Conservation (phyloP, 1,139 yeast genomes). For the Diutina mesorugosa region DNA sequence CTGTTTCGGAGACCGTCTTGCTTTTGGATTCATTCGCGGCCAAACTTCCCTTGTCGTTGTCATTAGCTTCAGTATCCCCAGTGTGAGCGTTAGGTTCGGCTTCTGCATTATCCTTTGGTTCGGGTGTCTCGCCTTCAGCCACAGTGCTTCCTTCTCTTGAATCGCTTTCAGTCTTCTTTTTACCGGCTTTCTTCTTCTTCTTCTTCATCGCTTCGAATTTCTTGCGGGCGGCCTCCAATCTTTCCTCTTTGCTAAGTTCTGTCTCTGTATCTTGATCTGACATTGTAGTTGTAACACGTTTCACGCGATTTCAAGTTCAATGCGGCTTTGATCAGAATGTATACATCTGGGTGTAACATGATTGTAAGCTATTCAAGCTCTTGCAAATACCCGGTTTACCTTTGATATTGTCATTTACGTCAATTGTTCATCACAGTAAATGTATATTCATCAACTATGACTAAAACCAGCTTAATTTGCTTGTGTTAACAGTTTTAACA, state of each 20-base stretch:
- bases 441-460: no score
- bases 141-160: neutral
- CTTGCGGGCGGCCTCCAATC: constrained; percentile 53
- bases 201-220: constrained; percentile 52
- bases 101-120: constrained; percentile 8
- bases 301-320: neutral
- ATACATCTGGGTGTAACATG: no score
- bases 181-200: constrained; percentile 29
- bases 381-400: no score
- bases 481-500: no score
- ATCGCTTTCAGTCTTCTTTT: neutral
- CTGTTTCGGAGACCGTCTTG: no score
- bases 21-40: no score
- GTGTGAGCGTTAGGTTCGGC: neutral
- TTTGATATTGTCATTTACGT: no score
- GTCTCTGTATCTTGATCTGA: neutral
- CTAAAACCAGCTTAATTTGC: no score
- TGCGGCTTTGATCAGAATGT: neutral
- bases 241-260: constrained; percentile 35
- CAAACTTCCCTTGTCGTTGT: no score
- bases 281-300: neutral
- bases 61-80: neutral
- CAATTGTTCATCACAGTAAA: no score
- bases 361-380: no score
- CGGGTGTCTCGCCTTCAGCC: neutral